These are phyloP conservation scores for Cenchrus purpureus DNA, from an alignment of 176 grass and related monocot species.

Conservation along the genomic window DNA sequence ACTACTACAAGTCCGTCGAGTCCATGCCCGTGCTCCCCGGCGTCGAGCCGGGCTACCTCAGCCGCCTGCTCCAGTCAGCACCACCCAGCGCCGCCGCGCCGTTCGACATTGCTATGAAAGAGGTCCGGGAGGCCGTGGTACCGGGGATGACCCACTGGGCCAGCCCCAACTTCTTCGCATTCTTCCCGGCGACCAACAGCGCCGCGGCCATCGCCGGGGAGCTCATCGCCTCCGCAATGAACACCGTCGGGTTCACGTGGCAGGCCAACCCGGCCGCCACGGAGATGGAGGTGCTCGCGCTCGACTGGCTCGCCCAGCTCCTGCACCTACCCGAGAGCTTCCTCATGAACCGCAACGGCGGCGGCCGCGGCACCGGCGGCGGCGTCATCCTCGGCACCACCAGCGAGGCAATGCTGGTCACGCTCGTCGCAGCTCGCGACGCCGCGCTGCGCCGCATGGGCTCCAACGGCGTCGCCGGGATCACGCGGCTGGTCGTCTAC, in stretches of 20 bases:
- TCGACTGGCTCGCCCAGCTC: conserved; percentile 26
- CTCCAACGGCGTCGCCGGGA: neutral
- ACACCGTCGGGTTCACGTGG: conserved; percentile 44
- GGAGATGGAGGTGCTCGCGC: neutral
- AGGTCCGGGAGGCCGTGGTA: conserved; percentile 21
- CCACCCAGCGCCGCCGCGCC: conserved; percentile 10
- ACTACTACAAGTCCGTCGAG: conserved; percentile 54
- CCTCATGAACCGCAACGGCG: conserved; percentile 19
- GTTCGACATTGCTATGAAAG: conserved; percentile 33
- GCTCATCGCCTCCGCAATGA: conserved; percentile 57
- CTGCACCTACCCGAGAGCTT: neutral
- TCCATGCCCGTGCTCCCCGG: conserved; percentile 25
- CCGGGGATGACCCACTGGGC: conserved; percentile 60
- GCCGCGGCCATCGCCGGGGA: conserved; percentile 52
- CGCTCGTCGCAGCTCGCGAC: conserved; percentile 55
- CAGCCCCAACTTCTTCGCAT: conserved; percentile 66
- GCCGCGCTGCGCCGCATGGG: conserved; percentile 8
- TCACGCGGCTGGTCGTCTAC: conserved; percentile 30
- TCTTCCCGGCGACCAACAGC: conserved; percentile 55
- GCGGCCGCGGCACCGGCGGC: conserved; percentile 15
- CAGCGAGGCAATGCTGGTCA: conserved; percentile 58
- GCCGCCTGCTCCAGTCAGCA: neutral
- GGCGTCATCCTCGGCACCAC: conserved; percentile 51
- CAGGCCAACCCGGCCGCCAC: neutral
- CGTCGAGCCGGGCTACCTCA: conserved; percentile 40